Conservation (phyloP, 768 basidiomycete species). For the Leccinum broughii region DNA sequence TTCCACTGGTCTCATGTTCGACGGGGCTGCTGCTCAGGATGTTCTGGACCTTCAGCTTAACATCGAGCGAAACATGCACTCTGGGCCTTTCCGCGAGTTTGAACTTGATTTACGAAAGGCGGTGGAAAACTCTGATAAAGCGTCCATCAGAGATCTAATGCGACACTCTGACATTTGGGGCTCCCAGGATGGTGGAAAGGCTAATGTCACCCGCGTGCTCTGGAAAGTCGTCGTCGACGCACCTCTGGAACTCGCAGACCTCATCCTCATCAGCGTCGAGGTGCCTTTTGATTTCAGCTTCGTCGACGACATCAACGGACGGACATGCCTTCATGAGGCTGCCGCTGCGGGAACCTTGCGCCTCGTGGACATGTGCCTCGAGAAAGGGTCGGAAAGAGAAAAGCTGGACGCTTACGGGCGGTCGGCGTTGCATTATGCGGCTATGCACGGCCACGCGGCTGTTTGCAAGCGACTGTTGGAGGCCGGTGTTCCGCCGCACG, state of each 20-base stretch:
- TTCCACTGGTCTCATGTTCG: constrained; percentile 72
- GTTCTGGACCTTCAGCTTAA: constrained; percentile 72
- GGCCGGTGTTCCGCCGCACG: constrained; percentile 61
- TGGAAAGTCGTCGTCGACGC: constrained; percentile 93
- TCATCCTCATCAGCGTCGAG: constrained; percentile 67
- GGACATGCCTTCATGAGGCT: constrained; percentile 92
- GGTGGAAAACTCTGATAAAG: constrained; percentile 58
- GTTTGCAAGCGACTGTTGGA: constrained; percentile 78
- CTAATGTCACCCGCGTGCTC: constrained; percentile 84
- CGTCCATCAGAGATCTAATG: constrained; percentile 67
- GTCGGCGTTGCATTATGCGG: constrained; percentile 92
- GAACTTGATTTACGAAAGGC: constrained; percentile 86
- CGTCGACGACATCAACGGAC: constrained; percentile 95
- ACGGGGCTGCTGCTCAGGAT: constrained; percentile 75
- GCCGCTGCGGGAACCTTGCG: constrained; percentile 80
- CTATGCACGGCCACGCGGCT: constrained; percentile 83
- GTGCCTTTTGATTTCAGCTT: constrained; percentile 85
- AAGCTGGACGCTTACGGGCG: constrained; percentile 90
- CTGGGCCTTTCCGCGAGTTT: constrained; percentile 83
- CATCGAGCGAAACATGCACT: constrained; percentile 57
- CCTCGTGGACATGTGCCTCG: constrained; percentile 79
- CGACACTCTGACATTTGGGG: constrained; percentile 66
- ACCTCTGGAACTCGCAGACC: constrained; percentile 65
- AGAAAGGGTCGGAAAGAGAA: constrained; percentile 65
- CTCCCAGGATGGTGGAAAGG: constrained; percentile 58